A percentile compares a stretch with the other conserved stretches of the same genome.
These are phyloP conservation scores for Colletotrichum lindemuthianum DNA, from an alignment of 2,329 filamentous ascomycete species.

Conservation along the genomic window DNA sequence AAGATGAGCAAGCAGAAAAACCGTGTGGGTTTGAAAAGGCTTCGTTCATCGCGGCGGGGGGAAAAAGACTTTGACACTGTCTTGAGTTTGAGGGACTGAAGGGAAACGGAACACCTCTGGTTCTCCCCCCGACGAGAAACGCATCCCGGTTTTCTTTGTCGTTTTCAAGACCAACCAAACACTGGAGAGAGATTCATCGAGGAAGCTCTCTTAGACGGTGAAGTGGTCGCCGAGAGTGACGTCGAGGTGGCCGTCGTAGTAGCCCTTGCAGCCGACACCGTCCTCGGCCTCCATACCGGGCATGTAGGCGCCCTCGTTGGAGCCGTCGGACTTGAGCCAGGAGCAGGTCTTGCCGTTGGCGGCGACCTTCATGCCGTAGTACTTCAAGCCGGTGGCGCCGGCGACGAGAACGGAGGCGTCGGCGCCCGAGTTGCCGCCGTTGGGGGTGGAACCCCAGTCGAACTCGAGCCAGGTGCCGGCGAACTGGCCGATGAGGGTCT, in stretches of 20 bases:
- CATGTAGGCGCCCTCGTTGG: slow-evolving; percentile 49
- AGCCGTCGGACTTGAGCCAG: slow-evolving; percentile 48
- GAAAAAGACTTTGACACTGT: neutral
- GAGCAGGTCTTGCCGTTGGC: slow-evolving; percentile 54
- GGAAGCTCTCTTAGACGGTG: neutral
- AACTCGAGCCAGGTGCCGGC: slow-evolving; percentile 61
- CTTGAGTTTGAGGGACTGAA: neutral
- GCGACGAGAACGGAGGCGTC: slow-evolving; percentile 62
- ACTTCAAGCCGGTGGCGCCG: slow-evolving; percentile 42
- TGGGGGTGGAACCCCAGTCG: slow-evolving; percentile 57
- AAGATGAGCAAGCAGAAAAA: neutral
- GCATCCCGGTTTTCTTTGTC: neutral
- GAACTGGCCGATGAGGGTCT: slow-evolving; percentile 52
- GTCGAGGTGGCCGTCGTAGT: slow-evolving; percentile 41
- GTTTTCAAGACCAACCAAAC: neutral
- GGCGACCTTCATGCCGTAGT: slow-evolving; percentile 51
- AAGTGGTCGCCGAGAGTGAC: slow-evolving; percentile 46
- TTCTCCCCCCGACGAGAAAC: slow-evolving; percentile 26
- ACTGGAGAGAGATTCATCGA: neutral
- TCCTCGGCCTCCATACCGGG: slow-evolving; percentile 49
- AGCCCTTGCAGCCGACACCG: slow-evolving; percentile 53
- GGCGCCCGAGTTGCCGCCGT: slow-evolving; percentile 60
- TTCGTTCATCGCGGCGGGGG: slow-evolving; percentile 27
- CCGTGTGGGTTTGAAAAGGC: neutral
- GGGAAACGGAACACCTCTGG: neutral